Base-by-base conservation (phyloP, 768 basidiomycete species). In the Suillus americanus region DNA sequence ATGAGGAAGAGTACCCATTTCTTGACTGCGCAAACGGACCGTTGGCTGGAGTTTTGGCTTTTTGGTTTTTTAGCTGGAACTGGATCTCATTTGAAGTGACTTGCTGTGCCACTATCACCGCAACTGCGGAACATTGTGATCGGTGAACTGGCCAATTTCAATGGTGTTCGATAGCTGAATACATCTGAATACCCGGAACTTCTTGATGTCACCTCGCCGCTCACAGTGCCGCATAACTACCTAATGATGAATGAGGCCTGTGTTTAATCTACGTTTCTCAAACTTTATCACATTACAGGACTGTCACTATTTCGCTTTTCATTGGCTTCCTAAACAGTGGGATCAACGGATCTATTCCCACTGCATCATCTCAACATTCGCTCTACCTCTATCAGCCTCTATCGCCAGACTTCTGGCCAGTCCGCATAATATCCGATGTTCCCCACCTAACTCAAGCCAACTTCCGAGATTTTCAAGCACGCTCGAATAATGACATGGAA, bases 11-110 rank as follows among this genome's bases (percentile, higher is more conserved):
- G 45, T 60, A 61, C 35, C 62, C 54, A 60, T 62, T 45, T 63
- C 30, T 60, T 55, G 25, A n/a, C 68, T 69, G 23, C 37, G 67
- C 14, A 71, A 67, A 28, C 64, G 73, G 64, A 61, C 64, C 55
- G 59, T 66, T 71, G 40, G 62, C 5, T 23, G 4, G 9, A 12
- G 12, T 46, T 23, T 23, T n/a, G n/a, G n/a, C n/a, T 10, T 30
- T 30, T 30, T 30, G 30, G 4, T 12, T n/a, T 10, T 18, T 48
- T 13, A 6, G 23, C 38, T 12, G 66, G 71, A 16, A 68, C 59
- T 71, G 70, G 71, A 76, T 50, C 63, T 69, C 71, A 74, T 73
- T 56, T 61, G 63, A 8, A 63, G 74, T 74, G n/a, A 73, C 62
- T 37, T 63, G 69, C 25, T 67, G 69, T 14, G 73, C 71, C 73